Evolutionary conservation across 345 rosid genomes (phyloP).

Genomic region (Camelina hispida): DNA sequence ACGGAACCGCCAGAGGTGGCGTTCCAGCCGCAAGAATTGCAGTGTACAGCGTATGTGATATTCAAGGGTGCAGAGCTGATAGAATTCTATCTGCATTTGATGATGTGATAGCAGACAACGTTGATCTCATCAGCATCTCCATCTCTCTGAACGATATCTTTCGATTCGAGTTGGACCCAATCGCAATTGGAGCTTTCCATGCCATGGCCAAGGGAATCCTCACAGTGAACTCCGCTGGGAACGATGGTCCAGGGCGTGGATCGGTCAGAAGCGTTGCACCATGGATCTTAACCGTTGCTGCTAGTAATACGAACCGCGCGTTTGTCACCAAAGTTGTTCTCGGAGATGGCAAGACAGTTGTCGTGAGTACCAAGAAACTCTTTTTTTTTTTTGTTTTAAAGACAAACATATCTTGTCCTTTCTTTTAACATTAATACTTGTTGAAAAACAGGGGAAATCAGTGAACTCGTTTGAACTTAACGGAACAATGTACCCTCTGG

Average conservation of each 20-base stretch:
- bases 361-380: slow-evolving; percentile 46
- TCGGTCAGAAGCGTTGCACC: slow-evolving; percentile 41
- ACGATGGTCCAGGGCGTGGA: background rate
- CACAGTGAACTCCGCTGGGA: slow-evolving; percentile 54
- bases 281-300: slow-evolving; percentile 58
- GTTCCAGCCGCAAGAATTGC: slow-evolving; percentile 62
- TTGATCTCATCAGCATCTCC: slow-evolving; percentile 43
- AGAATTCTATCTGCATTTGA: slow-evolving; percentile 49
- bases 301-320: slow-evolving; percentile 52
- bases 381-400: background rate
- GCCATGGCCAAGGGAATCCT: slow-evolving; percentile 60
- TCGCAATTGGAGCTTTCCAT: slow-evolving; percentile 59
- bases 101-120: slow-evolving; percentile 54
- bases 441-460: slow-evolving; percentile 47
- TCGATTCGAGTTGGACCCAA: slow-evolving; percentile 9
- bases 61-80: background rate
- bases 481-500: slow-evolving; percentile 45
- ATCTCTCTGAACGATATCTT: too few relatives aligned
- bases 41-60: slow-evolving; percentile 47
- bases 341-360: slow-evolving; percentile 47
- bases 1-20: slow-evolving; percentile 48
- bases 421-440: background rate
- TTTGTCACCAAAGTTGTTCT: slow-evolving; percentile 49
- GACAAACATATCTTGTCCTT: background rate
- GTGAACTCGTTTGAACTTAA: slow-evolving; percentile 43